These are phyloP conservation scores for Bretschneidera sinensis DNA, from an alignment of 345 rosid species.

Conservation along the genomic window DNA sequence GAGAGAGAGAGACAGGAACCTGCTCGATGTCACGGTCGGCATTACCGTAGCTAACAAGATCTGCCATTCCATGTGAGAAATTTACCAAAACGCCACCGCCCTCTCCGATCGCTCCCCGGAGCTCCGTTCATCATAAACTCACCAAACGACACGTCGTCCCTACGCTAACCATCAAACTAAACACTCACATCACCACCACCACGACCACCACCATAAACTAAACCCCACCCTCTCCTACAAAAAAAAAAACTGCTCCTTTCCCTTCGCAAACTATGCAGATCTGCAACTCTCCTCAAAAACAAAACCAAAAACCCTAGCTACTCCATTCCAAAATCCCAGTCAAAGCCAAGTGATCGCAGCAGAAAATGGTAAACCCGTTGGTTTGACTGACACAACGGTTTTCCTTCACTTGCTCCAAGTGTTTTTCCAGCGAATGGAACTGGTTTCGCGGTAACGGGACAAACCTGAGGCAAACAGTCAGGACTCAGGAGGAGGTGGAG, in stretches of 20 bases:
- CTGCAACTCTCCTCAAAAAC: constrained; percentile 18
- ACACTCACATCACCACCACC: constrained; percentile 21
- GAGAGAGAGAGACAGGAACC: constrained; percentile 35
- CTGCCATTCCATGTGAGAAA: constrained; percentile 98
- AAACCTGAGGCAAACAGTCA: constrained; percentile 24
- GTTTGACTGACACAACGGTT: neutral
- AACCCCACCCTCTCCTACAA: neutral
- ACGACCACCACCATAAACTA: constrained; percentile 6
- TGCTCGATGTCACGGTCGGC: constrained; percentile 79
- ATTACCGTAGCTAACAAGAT: constrained; percentile 89
- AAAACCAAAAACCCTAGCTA: constrained; percentile 19
- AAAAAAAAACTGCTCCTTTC: constrained; percentile 6
- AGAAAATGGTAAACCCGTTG: neutral
- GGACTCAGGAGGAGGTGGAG: constrained; percentile 15
- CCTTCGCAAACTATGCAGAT: constrained; percentile 20
- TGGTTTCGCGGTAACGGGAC: constrained; percentile 12
- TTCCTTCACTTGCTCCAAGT: neutral
- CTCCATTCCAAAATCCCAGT: constrained; percentile 7
- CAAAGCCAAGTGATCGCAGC: constrained; percentile 6
- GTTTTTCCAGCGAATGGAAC: constrained; percentile 8
- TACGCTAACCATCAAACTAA: constrained; percentile 30
- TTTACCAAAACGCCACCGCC: constrained; percentile 59
- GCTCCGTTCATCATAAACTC: constrained; percentile 82
- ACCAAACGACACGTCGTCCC: constrained; percentile 30
- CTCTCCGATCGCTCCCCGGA: constrained; percentile 70